phyloP scores from a whole-genome alignment of 306 rosid genomes.

The Prosopis cineraria region DNA sequence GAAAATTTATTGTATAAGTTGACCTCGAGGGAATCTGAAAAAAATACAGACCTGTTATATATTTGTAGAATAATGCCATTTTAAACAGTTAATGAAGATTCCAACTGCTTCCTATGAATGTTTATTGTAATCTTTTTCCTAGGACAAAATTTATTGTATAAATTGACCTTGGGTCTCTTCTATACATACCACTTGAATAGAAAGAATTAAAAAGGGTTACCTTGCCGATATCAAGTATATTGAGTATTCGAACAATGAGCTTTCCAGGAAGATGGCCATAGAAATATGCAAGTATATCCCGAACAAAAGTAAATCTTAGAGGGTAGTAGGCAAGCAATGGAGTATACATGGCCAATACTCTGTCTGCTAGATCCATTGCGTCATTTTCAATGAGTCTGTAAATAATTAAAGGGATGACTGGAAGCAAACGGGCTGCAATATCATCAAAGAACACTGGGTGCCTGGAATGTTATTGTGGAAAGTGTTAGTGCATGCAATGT shows the following conservation, averaged over 20 bases:
- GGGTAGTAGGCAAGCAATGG: conserved; percentile 78
- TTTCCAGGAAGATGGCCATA: conserved; percentile 88
- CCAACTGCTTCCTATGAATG: too few species aligned
- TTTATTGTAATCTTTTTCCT: too few species aligned
- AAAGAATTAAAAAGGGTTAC: conserved; percentile 43
- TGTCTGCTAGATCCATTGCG: conserved; percentile 82
- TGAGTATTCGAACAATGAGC: conserved; percentile 80
- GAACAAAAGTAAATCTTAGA: conserved; percentile 90
- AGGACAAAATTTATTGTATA: too few species aligned
- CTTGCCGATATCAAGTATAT: conserved; percentile 81
- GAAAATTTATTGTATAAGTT: neutral
- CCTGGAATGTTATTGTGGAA: conserved; percentile 51
- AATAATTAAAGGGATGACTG: conserved; percentile 86
- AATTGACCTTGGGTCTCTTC: neutral
- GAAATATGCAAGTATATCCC: conserved; percentile 96
- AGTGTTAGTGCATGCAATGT: conserved; percentile 34
- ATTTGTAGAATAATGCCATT: conserved; percentile 22
- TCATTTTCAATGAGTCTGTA: conserved; percentile 96
- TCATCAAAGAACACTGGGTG: conserved; percentile 91
- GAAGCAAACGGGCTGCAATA: conserved; percentile 90
- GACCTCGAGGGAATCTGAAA: conserved; percentile 21
- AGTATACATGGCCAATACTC: conserved; percentile 67
- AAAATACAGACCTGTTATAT: conserved; percentile 17
- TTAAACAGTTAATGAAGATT: conserved; percentile 3
- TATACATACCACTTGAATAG: neutral